Conservation (phyloP, 2,329 filamentous ascomycete genomes). For the Phaeosphaeria sp. region DNA sequence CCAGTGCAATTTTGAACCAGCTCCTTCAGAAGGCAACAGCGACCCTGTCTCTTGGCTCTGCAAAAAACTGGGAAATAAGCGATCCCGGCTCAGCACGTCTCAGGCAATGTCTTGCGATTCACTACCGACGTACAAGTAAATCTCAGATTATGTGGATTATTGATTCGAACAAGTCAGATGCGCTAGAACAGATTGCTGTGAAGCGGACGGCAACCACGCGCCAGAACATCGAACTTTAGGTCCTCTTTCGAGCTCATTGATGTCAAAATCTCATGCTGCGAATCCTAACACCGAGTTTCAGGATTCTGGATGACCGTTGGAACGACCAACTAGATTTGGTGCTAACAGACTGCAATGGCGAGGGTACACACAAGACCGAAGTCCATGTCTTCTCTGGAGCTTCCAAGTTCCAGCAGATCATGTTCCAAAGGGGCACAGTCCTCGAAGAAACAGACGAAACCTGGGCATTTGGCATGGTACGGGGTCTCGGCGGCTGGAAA, state of each 20-base stretch:
- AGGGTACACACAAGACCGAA: conserved; percentile 8
- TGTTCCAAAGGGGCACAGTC: conserved; percentile 4
- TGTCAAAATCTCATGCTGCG: conserved; percentile 6
- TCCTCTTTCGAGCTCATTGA: conserved; percentile 1
- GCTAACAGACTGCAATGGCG: conserved; percentile 7
- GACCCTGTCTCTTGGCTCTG: too few relatives aligned
- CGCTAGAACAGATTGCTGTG: conserved; percentile 1
- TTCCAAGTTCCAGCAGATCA: conserved; percentile 7
- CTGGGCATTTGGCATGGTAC: conserved; percentile 11
- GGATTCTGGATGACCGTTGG: neutral
- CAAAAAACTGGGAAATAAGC: too few relatives aligned
- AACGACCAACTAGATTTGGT: conserved; percentile 4
- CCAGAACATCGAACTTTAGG: conserved; percentile 1
- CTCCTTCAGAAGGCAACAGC: too few relatives aligned
- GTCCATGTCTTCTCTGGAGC: conserved; percentile 10
- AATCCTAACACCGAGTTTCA: conserved; percentile 7
- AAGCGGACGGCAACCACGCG: neutral
- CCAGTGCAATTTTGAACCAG: too few relatives aligned
- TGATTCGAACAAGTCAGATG: neutral
- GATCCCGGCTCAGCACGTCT: too few relatives aligned
- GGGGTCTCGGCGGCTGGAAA: conserved; percentile 3
- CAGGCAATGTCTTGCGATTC: too few relatives aligned
- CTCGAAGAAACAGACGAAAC: conserved; percentile 12
- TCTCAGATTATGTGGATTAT: too few relatives aligned
- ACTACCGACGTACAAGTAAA: too few relatives aligned